A percentile compares a stretch with the other conserved stretches of the same genome.
These are phyloP conservation scores for Verticillium tricorpus DNA, from an alignment of 2,329 filamentous ascomycete species.

Conservation along the genomic window DNA sequence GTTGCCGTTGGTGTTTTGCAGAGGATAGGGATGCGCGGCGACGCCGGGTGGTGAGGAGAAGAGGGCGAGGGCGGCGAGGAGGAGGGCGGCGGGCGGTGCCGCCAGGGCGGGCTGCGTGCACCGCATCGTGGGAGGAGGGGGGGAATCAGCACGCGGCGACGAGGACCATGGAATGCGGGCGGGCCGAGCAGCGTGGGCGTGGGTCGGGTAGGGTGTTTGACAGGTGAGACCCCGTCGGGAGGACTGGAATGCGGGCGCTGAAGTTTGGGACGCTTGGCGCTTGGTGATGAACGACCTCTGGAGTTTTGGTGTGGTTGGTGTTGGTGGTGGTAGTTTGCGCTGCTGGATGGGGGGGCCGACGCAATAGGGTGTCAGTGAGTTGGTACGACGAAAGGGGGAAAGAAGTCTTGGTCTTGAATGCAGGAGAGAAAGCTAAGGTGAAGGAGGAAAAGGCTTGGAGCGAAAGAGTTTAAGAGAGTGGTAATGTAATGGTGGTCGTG, in stretches of 20 bases:
- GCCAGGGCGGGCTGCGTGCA: neutral
- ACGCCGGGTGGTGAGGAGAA: conserved; percentile 27
- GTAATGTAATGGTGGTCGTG: neutral
- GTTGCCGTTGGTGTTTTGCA: conserved; percentile 32
- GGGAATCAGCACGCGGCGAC: neutral
- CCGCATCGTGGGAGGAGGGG: conserved; percentile 3
- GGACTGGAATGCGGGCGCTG: neutral
- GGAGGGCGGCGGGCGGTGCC: neutral
- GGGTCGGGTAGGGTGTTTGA: conserved; percentile 1
- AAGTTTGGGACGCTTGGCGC: neutral
- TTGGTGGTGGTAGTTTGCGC: neutral
- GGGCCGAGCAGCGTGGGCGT: conserved; percentile 9
- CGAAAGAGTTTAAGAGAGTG: conserved; percentile 10
- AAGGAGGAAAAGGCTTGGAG: conserved; percentile 7
- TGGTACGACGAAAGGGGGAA: neutral
- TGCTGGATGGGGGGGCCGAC: neutral
- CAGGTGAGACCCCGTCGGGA: neutral
- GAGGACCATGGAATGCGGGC: neutral
- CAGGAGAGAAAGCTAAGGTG: neutral
- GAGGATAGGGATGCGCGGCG: conserved; percentile 43
- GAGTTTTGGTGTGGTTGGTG: neutral
- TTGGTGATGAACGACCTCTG: neutral
- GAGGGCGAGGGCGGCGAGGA: conserved; percentile 27
- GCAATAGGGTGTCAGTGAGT: neutral
- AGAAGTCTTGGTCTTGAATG: conserved; percentile 1